Base-by-base conservation (phyloP, 495 filamentous ascomycete species). In the Penicillium roqueforti region DNA sequence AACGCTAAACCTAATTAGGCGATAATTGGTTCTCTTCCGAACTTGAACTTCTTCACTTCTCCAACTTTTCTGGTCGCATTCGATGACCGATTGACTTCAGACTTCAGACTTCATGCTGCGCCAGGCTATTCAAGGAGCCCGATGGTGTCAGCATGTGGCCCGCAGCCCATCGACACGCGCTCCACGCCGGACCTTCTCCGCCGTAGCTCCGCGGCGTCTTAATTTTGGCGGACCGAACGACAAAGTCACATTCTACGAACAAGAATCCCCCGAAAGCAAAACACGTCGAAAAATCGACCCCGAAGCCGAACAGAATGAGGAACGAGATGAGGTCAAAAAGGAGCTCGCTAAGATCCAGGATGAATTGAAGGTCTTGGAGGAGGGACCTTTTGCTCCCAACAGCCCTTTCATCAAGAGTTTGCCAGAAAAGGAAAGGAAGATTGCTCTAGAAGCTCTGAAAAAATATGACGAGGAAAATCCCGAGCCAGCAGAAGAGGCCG, bases 291-390 rank as follows among this genome's bases (percentile, higher is more conserved):
- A 63, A 61, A 55, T 81, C 47, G 65, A 78, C 51, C 80, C 78
- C 54, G 78, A 84, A 59, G 71, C 78, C 29, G 75, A 85, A 58
- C 77, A 80, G 45, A 55, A 70, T 23, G 66, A 61, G 41, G 78
- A 76, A 13, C 63, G 63, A 32, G 67, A 76, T 46, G 73, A 72
- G 28, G 51, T 80, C 20, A 69, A 79, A 47, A 66, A 76, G 18
- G 60, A 70, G 53, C 69, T 77, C 31, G 68, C 73, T 43, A 75
- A 77, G 54, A 58, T 87, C 29, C 80, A 86, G 53, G 61, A 75
- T 50, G 75, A 86, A 56, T 71, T 88, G 52, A 66, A 78, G 62
- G 53, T 71, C 53, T 25, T 74, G 31, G 67, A 71, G 43, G 69
- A 73, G 49, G 73, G 71, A 0, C 74, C 74, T 16, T 76, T 70